Conservation (phyloP, 305 asterid species). For the Fraxinus xanthoxyloides region DNA sequence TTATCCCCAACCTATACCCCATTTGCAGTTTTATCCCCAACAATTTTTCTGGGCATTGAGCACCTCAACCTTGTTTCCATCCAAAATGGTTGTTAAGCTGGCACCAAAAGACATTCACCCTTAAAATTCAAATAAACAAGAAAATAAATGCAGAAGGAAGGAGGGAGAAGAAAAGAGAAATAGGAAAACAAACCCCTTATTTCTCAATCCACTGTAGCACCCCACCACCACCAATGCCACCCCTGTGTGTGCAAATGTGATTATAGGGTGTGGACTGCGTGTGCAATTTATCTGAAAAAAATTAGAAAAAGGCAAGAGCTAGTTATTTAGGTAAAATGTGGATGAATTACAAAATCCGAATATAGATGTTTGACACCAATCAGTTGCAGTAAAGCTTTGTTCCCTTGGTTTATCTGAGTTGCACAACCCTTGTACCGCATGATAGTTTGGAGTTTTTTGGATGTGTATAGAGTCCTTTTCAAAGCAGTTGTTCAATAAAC, state of each 20-base stretch:
- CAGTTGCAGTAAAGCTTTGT: neutral
- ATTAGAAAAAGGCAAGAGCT: neutral
- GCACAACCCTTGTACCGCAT: neutral
- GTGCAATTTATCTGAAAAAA: neutral
- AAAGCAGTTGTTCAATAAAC: neutral
- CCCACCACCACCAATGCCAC: neutral
- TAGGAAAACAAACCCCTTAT: neutral
- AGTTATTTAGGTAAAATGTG: neutral
- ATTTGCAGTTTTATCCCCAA: neutral
- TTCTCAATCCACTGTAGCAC: neutral
- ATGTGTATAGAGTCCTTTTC: neutral
- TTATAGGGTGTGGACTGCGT: neutral
- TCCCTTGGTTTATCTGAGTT: neutral
- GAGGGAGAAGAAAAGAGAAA: too few relatives aligned
- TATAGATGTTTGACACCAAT: neutral
- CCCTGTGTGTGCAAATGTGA: neutral
- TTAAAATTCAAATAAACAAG: neutral
- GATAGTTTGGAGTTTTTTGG: neutral
- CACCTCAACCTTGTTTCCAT: neutral
- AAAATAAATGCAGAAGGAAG: neutral
- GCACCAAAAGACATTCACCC: neutral
- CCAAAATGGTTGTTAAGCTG: neutral
- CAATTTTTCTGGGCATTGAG: neutral
- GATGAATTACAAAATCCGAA: neutral
- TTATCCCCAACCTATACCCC: neutral